These are phyloP conservation scores for Lasiosphaeriaceae sp. DNA, from an alignment of 495 filamentous ascomycete genomes.

Conservation along the genomic window DNA sequence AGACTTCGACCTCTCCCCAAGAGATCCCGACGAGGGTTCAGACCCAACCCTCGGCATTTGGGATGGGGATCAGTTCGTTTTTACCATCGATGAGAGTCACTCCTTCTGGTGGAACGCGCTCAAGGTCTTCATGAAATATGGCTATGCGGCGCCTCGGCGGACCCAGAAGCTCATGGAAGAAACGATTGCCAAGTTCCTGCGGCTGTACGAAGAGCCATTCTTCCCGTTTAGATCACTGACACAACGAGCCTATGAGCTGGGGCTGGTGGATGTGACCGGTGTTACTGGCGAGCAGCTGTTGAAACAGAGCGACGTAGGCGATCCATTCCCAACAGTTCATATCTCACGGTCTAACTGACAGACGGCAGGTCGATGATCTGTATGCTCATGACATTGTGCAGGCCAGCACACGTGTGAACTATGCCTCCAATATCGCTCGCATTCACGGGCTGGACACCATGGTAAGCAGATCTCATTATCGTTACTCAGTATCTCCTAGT, in stretches of 20 bases:
- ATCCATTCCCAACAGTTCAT: neutral
- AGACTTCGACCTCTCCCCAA: slow-evolving; percentile 59
- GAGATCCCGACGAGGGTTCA: slow-evolving; percentile 31
- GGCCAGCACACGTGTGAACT: slow-evolving; percentile 91
- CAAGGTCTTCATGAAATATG: slow-evolving; percentile 83
- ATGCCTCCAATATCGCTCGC: slow-evolving; percentile 77
- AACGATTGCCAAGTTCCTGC: slow-evolving; percentile 69
- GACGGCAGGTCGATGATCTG: slow-evolving; percentile 47
- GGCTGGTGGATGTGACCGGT: slow-evolving; percentile 58
- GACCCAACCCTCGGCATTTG: slow-evolving; percentile 67
- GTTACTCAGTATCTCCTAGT: neutral
- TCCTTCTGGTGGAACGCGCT: slow-evolving; percentile 70
- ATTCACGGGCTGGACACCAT: slow-evolving; percentile 91
- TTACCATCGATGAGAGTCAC: slow-evolving; percentile 48
- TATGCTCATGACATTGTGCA: slow-evolving; percentile 87
- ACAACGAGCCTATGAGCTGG: slow-evolving; percentile 58
- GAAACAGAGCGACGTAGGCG: slow-evolving; percentile 52
- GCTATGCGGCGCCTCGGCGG: slow-evolving; percentile 62
- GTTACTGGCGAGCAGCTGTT: slow-evolving; percentile 71
- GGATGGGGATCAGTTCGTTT: slow-evolving; percentile 77
- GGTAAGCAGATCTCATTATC: slow-evolving; percentile 53
- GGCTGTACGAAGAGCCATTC: slow-evolving; percentile 72
- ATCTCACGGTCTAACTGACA: neutral
- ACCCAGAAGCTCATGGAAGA: slow-evolving; percentile 69
- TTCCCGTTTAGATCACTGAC: slow-evolving; percentile 83